These are phyloP conservation scores for Metschnikowia proteae DNA, from an alignment of 805 yeast genomes.

Conservation along the genomic window DNA sequence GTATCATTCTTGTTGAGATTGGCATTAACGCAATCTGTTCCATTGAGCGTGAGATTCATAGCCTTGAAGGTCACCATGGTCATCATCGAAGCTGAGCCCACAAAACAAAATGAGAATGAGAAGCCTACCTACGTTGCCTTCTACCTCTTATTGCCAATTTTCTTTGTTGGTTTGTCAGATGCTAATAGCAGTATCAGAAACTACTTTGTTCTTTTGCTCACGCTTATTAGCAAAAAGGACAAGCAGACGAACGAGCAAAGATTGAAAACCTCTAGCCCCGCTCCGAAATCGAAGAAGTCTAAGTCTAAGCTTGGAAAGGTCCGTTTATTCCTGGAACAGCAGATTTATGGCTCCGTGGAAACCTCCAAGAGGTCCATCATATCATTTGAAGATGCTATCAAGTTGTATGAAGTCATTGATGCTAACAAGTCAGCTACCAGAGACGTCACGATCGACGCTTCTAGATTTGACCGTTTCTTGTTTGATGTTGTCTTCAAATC, in stretches of 20 bases:
- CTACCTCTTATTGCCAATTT: slow-evolving; percentile 56
- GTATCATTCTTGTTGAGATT: slow-evolving; percentile 60
- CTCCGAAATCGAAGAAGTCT: neutral
- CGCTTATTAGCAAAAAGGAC: slow-evolving; percentile 6
- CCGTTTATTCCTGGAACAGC: slow-evolving; percentile 44
- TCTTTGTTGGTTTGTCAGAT: slow-evolving; percentile 53
- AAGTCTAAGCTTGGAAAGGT: slow-evolving; percentile 3
- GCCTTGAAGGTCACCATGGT: slow-evolving; percentile 43
- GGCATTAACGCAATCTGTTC: slow-evolving; percentile 54
- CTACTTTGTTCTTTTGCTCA: slow-evolving; percentile 20
- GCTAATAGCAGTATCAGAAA: slow-evolving; percentile 48
- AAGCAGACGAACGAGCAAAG: slow-evolving; percentile 29
- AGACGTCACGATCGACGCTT: slow-evolving; percentile 29
- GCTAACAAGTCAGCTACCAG: slow-evolving; percentile 14
- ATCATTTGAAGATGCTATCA: slow-evolving; percentile 62
- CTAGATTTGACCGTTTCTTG: slow-evolving; percentile 23
- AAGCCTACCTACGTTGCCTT: slow-evolving; percentile 24
- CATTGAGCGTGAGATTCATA: slow-evolving; percentile 51
- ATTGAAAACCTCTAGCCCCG: neutral
- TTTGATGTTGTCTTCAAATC: slow-evolving; percentile 39
- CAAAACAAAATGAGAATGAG: slow-evolving; percentile 10
- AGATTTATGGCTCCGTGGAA: slow-evolving; percentile 52
- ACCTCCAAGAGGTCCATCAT: slow-evolving; percentile 51
- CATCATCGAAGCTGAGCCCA: slow-evolving; percentile 27
- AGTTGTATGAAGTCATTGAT: slow-evolving; percentile 27